Evolutionary conservation across 2,329 filamentous ascomycete species (phyloP).

Genomic region (Verticillium nonalfalfae): DNA sequence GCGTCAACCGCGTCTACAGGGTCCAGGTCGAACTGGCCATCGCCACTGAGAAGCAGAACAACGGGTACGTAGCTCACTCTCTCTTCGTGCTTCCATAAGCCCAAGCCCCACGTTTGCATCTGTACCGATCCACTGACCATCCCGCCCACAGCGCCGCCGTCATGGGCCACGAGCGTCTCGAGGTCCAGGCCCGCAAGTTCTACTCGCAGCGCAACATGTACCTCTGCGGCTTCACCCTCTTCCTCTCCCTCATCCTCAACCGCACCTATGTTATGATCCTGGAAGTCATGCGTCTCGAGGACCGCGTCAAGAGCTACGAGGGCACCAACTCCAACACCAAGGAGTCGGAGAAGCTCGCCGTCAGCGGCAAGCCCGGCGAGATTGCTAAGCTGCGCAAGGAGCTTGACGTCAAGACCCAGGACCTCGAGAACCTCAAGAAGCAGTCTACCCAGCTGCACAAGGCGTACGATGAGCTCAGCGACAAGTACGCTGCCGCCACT

Average conservation of each 20-base stretch:
- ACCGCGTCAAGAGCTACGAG: conserved; percentile 81
- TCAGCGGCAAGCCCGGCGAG: conserved; percentile 69
- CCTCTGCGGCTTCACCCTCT: conserved; percentile 97
- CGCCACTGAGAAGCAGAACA: conserved; percentile 55
- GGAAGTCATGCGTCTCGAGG: conserved; percentile 84
- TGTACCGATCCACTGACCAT: not conserved
- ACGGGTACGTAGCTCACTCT: conserved; percentile 27
- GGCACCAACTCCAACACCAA: conserved; percentile 48
- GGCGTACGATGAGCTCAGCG: conserved; percentile 81
- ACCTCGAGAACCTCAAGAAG: conserved; percentile 86
- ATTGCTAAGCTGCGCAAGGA: conserved; percentile 64
- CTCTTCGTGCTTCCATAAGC: too few relatives aligned
- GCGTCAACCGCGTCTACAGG: conserved; percentile 73
- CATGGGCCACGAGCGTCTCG: conserved; percentile 89
- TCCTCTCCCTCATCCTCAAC: conserved; percentile 97
- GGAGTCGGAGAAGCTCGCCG: conserved; percentile 64
- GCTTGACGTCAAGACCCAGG: conserved; percentile 71
- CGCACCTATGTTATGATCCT: conserved; percentile 98
- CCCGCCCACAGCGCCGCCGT: conserved; percentile 48
- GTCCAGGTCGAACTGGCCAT: conserved; percentile 83
- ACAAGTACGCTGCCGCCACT: conserved; percentile 62
- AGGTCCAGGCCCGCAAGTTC: conserved; percentile 99
- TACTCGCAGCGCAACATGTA: conserved; percentile 99
- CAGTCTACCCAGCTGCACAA: conserved; percentile 76
- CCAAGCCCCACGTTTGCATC: not conserved